A percentile compares a stretch with the other conserved stretches of the same genome.
These are phyloP conservation scores for Populus simonii DNA, from an alignment of 345 rosid genomes.

Conservation along the genomic window DNA sequence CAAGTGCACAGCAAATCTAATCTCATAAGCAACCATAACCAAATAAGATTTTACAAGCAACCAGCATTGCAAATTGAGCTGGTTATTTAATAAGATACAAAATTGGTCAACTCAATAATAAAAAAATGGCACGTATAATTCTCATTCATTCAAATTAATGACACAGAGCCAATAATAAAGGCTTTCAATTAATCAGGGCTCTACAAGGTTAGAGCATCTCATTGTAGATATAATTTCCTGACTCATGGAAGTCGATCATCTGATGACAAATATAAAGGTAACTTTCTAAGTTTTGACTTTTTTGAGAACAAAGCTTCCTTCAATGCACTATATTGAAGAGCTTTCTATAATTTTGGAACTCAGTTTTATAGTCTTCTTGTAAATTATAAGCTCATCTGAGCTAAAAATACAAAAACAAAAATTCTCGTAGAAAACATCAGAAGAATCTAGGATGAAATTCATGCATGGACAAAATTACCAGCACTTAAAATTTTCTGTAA, in stretches of 20 bases:
- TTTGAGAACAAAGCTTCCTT: not conserved
- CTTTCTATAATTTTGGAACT: not conserved
- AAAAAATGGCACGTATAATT: not conserved
- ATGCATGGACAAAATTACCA: not conserved
- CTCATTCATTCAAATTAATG: not conserved
- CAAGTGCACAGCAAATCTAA: not conserved
- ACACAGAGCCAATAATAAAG: not conserved
- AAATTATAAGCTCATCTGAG: not conserved
- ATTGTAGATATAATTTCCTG: not conserved
- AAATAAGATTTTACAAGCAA: not conserved
- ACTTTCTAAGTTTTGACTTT: not conserved
- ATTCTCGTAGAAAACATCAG: not conserved
- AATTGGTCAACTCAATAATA: not conserved
- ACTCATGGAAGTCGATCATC: not conserved
- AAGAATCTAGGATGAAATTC: not conserved
- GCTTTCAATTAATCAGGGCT: not conserved
- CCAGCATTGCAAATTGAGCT: not conserved
- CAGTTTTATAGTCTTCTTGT: not conserved
- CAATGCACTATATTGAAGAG: not conserved
- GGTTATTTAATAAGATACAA: not conserved
- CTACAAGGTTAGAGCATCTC: not conserved
- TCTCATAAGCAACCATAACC: no score
- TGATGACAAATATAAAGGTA: not conserved
- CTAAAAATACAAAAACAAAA: not conserved
- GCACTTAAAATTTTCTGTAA: not conserved